phyloP scores from a whole-genome alignment of 495 filamentous ascomycete species.

The Annulohypoxylon maeteangense region DNA sequence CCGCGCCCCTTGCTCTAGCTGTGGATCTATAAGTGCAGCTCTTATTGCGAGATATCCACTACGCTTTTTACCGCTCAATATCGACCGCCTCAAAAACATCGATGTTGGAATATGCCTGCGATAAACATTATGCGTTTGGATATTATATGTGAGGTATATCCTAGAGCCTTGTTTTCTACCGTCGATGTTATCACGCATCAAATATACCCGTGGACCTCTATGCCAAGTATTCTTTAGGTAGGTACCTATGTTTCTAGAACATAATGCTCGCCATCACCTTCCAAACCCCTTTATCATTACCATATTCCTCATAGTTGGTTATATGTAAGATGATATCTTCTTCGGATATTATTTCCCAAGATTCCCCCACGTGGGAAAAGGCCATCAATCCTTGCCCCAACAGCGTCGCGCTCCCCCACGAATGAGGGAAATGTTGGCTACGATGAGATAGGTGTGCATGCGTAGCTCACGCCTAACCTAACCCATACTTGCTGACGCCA shows the following conservation, averaged over 20 bases:
- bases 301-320: background rate
- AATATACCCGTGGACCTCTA: background rate
- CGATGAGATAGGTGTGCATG: background rate
- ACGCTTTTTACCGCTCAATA: background rate
- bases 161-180: background rate
- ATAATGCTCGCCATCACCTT: background rate
- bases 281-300: background rate
- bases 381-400: slow-evolving; percentile 14
- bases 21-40: slow-evolving; percentile 29
- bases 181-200: background rate
- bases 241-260: background rate
- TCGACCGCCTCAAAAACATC: slow-evolving; percentile 7
- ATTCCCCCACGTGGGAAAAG: slow-evolving; percentile 21
- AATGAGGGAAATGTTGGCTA: background rate
- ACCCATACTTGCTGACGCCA: slow-evolving; percentile 7
- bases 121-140: too few relatives aligned
- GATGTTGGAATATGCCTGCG: background rate
- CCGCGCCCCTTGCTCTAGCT: slow-evolving; percentile 24
- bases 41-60: slow-evolving; percentile 12
- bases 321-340: background rate
- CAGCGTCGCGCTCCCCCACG: slow-evolving; percentile 11
- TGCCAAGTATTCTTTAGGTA: background rate
- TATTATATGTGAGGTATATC: background rate
- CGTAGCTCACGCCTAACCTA: background rate
- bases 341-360: slow-evolving; percentile 20